Evolutionary conservation across 2,329 filamentous ascomycete species (phyloP), one percentile per base, ranked within the genome.

Genomic region (Venturia effusa): DNA sequence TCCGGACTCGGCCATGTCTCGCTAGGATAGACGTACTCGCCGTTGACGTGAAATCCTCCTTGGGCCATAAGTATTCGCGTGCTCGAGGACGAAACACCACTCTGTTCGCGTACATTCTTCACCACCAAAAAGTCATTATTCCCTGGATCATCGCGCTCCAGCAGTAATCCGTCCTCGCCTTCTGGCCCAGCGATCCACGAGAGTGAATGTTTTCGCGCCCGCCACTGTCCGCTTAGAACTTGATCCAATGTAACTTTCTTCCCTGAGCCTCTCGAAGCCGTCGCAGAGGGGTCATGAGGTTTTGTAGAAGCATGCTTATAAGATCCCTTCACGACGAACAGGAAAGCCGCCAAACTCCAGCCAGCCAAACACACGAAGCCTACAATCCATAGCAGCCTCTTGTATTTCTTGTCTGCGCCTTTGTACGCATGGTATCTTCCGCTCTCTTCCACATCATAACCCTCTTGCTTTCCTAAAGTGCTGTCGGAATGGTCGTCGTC

Each of bases 81-180:
- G 19, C 71, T 72, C 57, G 81, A 79, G 61, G 71, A 72, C 17
- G 34, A 24, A 22, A 65, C 66, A n/a, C 67, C 67, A 32, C 68
- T 70, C 32, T 69, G 73, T 61, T 80, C 81, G 64, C 87, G 84
- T 62, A 99, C 88, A 74, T 97, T 91, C 72, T 96, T 89, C 0
- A 97, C 90, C 1, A 94, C 84, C 63, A 99, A 78, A 70, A 88
- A 97, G 65, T 88, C 86, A 69, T 90, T 86, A 5, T 81, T 85
- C 0, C 74, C 71, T n/a, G 69, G 70, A 0, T 80, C 83, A 61
- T 81, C 85, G 70, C 84, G 81, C 74, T 96, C 89, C 24, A 99
- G 82, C 68, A 99, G 75, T 65, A 97, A 74, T 1, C 94, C 94
- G 72, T 99, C 94, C 72, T 91, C 86, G 17, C 87, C 88, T 59